phyloP scores from a whole-genome alignment of 139 green algal species.

The Chlorella sp. region DNA sequence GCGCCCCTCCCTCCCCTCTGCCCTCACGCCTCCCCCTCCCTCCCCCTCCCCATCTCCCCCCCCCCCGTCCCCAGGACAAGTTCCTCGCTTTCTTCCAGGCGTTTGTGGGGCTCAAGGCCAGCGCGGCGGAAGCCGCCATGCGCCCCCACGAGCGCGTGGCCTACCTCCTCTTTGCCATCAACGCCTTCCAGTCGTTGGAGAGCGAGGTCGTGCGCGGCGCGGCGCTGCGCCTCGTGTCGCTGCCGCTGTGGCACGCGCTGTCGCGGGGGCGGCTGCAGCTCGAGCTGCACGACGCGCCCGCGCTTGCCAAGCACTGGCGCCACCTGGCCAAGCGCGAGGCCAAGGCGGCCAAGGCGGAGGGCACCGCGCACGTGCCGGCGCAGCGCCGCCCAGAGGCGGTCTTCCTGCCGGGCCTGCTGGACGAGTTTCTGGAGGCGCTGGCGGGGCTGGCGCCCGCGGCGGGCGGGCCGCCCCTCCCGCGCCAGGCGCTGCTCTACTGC shows the following conservation, averaged over 20 bases:
- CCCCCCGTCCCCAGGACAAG: conserved; percentile 42
- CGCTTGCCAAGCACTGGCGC: conserved; percentile 86
- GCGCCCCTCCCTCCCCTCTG: not conserved
- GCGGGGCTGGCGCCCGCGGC: not conserved
- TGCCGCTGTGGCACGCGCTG: conserved; percentile 89
- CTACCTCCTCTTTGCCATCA: conserved; percentile 87
- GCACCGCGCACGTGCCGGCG: conserved; percentile 55
- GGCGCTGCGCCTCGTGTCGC: conserved; percentile 78
- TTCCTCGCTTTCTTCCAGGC: conserved; percentile 79
- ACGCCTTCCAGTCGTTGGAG: conserved; percentile 89
- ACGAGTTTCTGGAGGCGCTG: conserved; percentile 66
- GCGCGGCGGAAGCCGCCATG: conserved; percentile 3
- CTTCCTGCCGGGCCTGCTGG: conserved; percentile 79
- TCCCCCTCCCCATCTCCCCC: not conserved
- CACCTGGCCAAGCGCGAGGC: conserved; percentile 82
- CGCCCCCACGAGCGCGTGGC: conserved; percentile 65
- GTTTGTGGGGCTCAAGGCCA: conserved; percentile 65
- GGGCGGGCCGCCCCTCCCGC: not conserved
- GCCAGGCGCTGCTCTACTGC: conserved; percentile 66
- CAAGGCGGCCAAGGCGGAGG: conserved; percentile 62
- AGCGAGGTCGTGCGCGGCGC: conserved; percentile 74
- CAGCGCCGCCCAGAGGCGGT: conserved; percentile 59
- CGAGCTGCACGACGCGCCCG: conserved; percentile 72
- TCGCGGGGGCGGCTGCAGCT: conserved; percentile 77
- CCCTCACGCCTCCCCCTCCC: not conserved